Evolutionary conservation across 202 grass and related monocot species (phyloP), one percentile per base, ranked within the genome.

Genomic region (Carex sylvatica): DNA sequence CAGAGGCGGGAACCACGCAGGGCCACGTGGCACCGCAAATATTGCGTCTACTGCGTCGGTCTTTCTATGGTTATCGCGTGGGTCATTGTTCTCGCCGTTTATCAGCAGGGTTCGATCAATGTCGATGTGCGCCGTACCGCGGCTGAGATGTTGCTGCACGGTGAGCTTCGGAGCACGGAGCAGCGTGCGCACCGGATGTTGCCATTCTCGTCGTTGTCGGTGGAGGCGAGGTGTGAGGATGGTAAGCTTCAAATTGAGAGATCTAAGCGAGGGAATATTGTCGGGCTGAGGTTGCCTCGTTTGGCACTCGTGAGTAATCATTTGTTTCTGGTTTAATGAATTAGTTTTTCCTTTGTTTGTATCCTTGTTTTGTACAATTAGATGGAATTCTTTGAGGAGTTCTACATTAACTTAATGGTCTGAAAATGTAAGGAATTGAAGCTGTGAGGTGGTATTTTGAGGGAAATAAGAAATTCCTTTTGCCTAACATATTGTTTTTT

Each of bases 221-320:
- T 87, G 81, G 78, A 20, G 80, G 83, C 68, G 78, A 82, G 90
- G 82, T 91, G 93, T 75, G 86, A 83, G 52, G 91, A 92, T 60
- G 81, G 78, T 38, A 87, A 72, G 22, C 87, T 98, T 74, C 86
- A 93, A 51, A 81, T 82, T 63, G 87, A 88, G 90, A 95, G 92
- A 98, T 95, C 92, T 65, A 87, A 76, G 47, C 87, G 89, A 38
- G 80, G 74, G 51, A 60, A 78, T 87, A 78, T 75, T 71, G 68
- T 78, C 58, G 89, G 87, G 59, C 78, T 93, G 62, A 46, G 89
- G 65, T 85, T 79, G 49, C 87, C 92, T 31, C 88, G 87, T 46
- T 31, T 98, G 56, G 95, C 92, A 30, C 89, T 98, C 61, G 92
- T 95, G 84, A 90, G 95, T 87, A 80, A 22, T 65, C 47, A 61